Evolutionary conservation across 306 rosid species (phyloP).

Genomic region (Sicyos baderoa): DNA sequence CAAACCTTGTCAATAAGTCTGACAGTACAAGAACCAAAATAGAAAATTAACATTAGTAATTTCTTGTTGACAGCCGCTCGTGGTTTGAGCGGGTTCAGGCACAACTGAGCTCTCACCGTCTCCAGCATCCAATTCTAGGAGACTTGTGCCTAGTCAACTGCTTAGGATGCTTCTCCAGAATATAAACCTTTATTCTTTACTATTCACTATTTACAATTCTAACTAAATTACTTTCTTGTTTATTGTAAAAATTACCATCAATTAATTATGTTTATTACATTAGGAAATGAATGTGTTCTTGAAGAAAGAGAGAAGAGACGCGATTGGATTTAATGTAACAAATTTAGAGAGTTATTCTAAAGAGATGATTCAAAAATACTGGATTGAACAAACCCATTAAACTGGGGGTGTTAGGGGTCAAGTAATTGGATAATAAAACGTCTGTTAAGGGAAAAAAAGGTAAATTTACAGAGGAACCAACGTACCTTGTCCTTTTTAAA

Average conservation of each 20-base stretch:
- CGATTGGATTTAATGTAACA: neutral
- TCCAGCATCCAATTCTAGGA: neutral
- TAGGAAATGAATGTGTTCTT: neutral
- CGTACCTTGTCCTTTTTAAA: slow-evolving; percentile 51
- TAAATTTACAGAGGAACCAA: neutral
- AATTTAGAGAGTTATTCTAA: neutral
- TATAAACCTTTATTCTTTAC: slow-evolving; percentile 9
- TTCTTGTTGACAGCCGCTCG: neutral
- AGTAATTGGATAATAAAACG: neutral
- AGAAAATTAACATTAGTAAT: neutral
- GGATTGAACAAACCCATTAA: neutral
- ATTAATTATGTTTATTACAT: neutral
- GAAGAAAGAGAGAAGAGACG: neutral
- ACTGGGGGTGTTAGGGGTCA: neutral
- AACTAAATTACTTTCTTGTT: neutral
- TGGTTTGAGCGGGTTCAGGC: neutral
- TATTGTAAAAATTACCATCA: neutral
- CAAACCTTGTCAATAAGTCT: slow-evolving; percentile 14
- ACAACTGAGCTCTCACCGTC: neutral
- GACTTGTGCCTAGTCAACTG: neutral
- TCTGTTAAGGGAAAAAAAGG: neutral
- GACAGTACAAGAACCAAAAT: neutral
- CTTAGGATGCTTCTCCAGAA: too few species aligned
- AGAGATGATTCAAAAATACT: neutral
- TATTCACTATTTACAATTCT: neutral